phyloP scores from a whole-genome alignment of 176 grass and related monocot genomes.

The Coix lacrymajobi region DNA sequence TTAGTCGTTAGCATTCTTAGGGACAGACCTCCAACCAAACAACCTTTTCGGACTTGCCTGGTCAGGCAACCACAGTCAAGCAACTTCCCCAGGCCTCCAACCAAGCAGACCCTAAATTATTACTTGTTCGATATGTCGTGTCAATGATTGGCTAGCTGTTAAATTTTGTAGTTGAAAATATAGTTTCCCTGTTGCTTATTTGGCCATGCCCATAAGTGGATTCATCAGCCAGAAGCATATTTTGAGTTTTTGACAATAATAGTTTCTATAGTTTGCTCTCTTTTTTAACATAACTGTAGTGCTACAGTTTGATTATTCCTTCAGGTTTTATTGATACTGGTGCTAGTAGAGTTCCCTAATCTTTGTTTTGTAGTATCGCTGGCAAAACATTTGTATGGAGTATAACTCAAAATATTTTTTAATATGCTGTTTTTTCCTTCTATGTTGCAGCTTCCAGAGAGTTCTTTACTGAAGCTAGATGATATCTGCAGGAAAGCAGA shows the following conservation, averaged over 20 bases:
- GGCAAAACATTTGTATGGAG: not conserved
- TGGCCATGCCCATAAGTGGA: not conserved
- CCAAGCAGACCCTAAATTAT: not conserved
- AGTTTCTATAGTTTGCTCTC: not conserved
- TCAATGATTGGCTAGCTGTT: not conserved
- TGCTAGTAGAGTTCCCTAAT: not conserved
- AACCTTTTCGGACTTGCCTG: no score
- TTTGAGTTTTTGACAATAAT: not conserved
- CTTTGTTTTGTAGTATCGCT: not conserved
- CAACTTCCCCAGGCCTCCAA: no score
- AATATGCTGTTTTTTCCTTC: constrained; percentile 7
- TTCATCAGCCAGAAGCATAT: not conserved
- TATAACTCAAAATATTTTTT: constrained; percentile 3
- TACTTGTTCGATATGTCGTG: not conserved
- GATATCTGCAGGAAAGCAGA: constrained; percentile 69
- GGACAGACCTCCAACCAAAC: not conserved
- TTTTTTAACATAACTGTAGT: not conserved
- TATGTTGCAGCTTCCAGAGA: constrained; percentile 60
- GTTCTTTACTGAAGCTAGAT: constrained; percentile 81
- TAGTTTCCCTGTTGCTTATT: not conserved
- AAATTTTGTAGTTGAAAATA: not conserved
- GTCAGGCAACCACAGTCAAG: no score
- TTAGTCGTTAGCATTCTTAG: not conserved
- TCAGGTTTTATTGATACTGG: not conserved
- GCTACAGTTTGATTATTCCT: not conserved